Evolutionary conservation across 306 rosid species (phyloP).

Genomic region (Gastrolobium bilobum): DNA sequence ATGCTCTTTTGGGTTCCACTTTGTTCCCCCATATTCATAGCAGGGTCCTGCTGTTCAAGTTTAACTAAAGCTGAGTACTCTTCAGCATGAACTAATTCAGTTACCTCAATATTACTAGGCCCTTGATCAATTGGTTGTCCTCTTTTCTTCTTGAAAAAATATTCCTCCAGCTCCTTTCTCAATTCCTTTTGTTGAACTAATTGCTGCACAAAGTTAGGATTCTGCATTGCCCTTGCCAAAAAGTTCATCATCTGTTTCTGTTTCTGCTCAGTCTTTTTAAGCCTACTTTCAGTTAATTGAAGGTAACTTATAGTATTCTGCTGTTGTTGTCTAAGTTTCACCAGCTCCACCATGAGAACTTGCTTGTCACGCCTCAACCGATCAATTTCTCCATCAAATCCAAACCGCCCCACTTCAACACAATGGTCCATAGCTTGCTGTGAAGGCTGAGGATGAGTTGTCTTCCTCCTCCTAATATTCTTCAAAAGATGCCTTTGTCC

Average conservation of each 20-base stretch:
- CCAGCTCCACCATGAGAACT: constrained; percentile 68
- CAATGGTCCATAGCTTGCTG: constrained; percentile 61
- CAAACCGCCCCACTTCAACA: constrained; percentile 72
- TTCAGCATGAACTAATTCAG: neutral
- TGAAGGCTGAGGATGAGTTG: constrained; percentile 34
- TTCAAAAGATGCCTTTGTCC: constrained; percentile 73
- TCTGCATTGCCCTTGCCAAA: constrained; percentile 72
- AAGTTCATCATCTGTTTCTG: constrained; percentile 70
- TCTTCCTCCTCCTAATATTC: constrained; percentile 70
- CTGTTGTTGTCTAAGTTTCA: constrained; percentile 73
- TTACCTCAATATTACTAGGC: constrained; percentile 41
- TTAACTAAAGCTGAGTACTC: constrained; percentile 41
- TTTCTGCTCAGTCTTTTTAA: constrained; percentile 62
- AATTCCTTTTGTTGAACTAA: constrained; percentile 56
- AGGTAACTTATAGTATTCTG: constrained; percentile 57
- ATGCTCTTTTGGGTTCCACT: constrained; percentile 30
- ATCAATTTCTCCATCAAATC: constrained; percentile 66
- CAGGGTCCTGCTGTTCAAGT: constrained; percentile 51
- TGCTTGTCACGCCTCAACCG: constrained; percentile 70
- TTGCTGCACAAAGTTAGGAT: constrained; percentile 64
- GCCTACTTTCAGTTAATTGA: constrained; percentile 64
- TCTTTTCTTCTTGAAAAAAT: constrained; percentile 60
- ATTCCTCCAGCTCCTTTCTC: constrained; percentile 61
- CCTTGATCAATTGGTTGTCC: constrained; percentile 54
- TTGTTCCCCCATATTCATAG: constrained; percentile 36